Percentiles rank a stretch among this genome's conserved stretches.
These are phyloP conservation scores for Lycium barbarum DNA, from an alignment of 257 asterid species.

Conservation along the genomic window DNA sequence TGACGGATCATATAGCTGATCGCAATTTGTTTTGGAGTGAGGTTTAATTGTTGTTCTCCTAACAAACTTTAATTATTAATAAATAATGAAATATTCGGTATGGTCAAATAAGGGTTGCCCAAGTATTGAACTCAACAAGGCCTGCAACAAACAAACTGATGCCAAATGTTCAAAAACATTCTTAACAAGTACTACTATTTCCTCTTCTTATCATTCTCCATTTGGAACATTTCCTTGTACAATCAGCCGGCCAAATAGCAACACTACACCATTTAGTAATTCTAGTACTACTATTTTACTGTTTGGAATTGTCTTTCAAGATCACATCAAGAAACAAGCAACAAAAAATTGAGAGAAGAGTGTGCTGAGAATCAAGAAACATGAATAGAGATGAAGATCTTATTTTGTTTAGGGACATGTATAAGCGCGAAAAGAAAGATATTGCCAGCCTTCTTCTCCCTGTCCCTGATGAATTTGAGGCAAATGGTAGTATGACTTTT, in stretches of 20 bases:
- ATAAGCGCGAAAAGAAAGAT: constrained; percentile 57
- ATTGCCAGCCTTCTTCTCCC: constrained; percentile 68
- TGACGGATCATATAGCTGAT: neutral
- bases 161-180: constrained; percentile 8
- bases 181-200: neutral
- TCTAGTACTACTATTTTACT: neutral
- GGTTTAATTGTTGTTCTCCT: neutral
- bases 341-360: neutral
- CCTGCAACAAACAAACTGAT: constrained; percentile 13
- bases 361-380: neutral
- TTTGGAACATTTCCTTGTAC: constrained; percentile 3
- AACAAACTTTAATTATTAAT: too few relatives aligned
- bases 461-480: constrained; percentile 68
- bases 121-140: neutral
- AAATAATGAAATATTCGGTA: too few relatives aligned
- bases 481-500: constrained; percentile 54
- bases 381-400: constrained; percentile 67
- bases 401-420: constrained; percentile 65
- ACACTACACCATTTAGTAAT: neutral
- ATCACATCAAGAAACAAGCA: neutral
- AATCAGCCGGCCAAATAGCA: constrained; percentile 15
- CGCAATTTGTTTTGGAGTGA: too few relatives aligned
- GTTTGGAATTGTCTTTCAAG: neutral
- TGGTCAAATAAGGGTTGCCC: neutral
- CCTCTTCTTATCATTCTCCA: neutral